phyloP scores from a whole-genome alignment of 1,284 basidiomycete genomes.

The Ustilago loliicola region DNA sequence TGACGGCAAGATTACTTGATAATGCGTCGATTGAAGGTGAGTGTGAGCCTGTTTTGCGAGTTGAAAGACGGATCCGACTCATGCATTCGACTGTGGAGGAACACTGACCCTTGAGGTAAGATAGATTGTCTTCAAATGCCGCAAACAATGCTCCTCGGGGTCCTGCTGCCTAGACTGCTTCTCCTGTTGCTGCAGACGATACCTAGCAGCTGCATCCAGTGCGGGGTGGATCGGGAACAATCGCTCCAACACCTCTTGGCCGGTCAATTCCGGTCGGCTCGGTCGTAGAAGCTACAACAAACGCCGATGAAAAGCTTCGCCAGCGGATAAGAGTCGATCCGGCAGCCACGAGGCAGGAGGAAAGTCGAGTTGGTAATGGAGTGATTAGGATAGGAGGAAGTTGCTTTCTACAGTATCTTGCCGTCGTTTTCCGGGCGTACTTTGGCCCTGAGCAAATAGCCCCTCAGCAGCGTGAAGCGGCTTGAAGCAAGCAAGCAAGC shows the following conservation, averaged over 20 bases:
- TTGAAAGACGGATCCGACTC: neutral
- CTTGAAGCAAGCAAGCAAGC: too few relatives aligned
- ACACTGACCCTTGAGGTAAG: neutral
- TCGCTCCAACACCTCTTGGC: neutral
- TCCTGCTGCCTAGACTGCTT: neutral
- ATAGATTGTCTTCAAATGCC: conserved; percentile 1
- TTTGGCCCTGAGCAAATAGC: neutral
- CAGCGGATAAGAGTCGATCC: conserved; percentile 31
- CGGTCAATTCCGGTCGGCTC: conserved; percentile 9
- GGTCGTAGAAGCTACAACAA: neutral
- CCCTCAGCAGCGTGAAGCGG: neutral
- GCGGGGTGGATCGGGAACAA: neutral
- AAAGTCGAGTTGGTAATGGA: neutral
- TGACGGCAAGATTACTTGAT: conserved; percentile 1
- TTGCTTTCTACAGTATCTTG: neutral
- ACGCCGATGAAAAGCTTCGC: neutral
- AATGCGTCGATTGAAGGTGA: conserved; percentile 1
- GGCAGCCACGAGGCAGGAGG: neutral
- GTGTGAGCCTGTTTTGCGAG: neutral
- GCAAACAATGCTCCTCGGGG: neutral
- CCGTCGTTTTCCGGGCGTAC: neutral
- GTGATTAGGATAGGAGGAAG: neutral
- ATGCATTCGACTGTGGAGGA: conserved; percentile 12
- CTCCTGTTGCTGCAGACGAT: neutral
- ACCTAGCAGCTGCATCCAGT: neutral